phyloP scores from a whole-genome alignment of 2,329 filamentous ascomycete genomes.

The Diaporthe amygdali region DNA sequence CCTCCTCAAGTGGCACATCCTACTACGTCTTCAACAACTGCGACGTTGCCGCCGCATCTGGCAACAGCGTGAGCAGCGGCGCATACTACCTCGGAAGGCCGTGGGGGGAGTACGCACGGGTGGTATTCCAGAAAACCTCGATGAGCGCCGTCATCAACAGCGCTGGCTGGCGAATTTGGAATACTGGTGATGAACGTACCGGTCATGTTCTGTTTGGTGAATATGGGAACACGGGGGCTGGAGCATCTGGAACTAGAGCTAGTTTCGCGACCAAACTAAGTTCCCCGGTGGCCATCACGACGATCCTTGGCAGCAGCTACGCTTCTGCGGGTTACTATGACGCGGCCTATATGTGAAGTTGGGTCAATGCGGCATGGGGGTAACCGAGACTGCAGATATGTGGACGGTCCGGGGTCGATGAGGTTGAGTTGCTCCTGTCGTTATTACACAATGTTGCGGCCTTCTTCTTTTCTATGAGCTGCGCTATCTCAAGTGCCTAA shows the following conservation, averaged over 20 bases:
- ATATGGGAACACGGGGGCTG: slow-evolving; percentile 63
- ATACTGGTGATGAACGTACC: slow-evolving; percentile 50
- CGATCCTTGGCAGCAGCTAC: slow-evolving; percentile 35
- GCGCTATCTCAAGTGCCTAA: too few species aligned
- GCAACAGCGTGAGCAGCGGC: slow-evolving; percentile 41
- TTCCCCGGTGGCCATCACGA: slow-evolving; percentile 38
- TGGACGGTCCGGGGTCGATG: not conserved
- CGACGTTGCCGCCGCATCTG: slow-evolving; percentile 44
- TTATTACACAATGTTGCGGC: not conserved
- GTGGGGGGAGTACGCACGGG: slow-evolving; percentile 51
- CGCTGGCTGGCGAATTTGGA: slow-evolving; percentile 65
- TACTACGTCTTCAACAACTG: slow-evolving; percentile 54
- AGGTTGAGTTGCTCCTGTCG: not conserved
- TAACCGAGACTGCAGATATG: not conserved
- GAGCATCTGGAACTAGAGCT: slow-evolving; percentile 58
- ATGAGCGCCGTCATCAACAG: slow-evolving; percentile 62
- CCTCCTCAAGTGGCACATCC: slow-evolving; percentile 39
- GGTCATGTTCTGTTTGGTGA: slow-evolving; percentile 61
- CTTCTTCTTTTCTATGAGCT: not conserved
- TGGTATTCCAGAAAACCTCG: slow-evolving; percentile 53
- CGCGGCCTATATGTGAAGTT: slow-evolving; percentile 31
- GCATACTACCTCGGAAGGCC: slow-evolving; percentile 55
- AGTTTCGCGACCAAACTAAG: slow-evolving; percentile 43
- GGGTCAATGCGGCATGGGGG: not conserved
- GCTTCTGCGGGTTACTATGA: slow-evolving; percentile 34